Conservation (phyloP, 768 basidiomycete species). For the Kwoniella dejecticola region DNA sequence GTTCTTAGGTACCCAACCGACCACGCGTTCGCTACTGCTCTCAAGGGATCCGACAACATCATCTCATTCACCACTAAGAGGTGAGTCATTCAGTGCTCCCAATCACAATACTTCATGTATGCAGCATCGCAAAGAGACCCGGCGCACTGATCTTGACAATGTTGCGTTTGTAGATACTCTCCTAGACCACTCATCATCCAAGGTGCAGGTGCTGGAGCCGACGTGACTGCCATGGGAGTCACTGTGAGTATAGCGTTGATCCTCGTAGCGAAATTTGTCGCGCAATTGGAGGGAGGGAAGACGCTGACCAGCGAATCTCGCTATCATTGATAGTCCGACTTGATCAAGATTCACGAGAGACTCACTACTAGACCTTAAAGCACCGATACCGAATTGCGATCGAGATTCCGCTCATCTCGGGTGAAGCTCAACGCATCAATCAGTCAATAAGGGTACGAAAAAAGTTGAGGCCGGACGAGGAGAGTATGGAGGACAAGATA, state of each 20-base stretch:
- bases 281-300: neutral
- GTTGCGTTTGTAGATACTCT: constrained; percentile 62
- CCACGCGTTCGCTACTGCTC: constrained; percentile 93
- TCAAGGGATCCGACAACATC: constrained; percentile 96
- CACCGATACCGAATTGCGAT: neutral
- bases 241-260: constrained; percentile 59
- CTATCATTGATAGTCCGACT: constrained; percentile 62
- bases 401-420: neutral
- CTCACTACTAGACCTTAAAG: constrained; percentile 25
- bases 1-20: constrained; percentile 72
- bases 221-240: constrained; percentile 98
- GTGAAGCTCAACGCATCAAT: too few species aligned
- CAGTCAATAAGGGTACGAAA: too few species aligned
- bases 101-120: neutral
- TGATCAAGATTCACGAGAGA: constrained; percentile 62
- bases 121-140: too few species aligned
- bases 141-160: neutral
- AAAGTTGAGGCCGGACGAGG: too few species aligned
- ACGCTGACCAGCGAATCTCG: constrained; percentile 1
- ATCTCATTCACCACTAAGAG: constrained; percentile 95
- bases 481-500: too few species aligned
- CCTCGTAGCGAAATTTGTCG: too few species aligned
- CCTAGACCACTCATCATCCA: constrained; percentile 87
- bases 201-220: constrained; percentile 95
- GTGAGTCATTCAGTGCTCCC: constrained; percentile 14